These are phyloP conservation scores for Anthracocystis setariae DNA, from an alignment of 1,284 basidiomycete genomes.

Conservation along the genomic window DNA sequence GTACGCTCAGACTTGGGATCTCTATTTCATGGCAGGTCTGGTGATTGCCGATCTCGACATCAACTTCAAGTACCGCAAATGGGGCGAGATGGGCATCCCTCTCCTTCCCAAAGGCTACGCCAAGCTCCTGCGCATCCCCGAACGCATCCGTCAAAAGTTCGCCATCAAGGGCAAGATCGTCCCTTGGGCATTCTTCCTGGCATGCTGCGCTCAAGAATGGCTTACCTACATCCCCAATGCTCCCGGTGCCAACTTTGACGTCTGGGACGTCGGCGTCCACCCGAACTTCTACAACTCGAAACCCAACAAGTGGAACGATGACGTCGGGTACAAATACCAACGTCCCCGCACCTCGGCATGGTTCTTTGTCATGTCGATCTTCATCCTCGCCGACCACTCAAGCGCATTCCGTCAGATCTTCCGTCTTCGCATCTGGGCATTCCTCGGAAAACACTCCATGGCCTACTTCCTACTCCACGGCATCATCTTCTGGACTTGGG, in stretches of 20 bases:
- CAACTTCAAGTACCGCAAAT: conserved; percentile 56
- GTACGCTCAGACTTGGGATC: conserved; percentile 59
- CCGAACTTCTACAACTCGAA: conserved; percentile 50
- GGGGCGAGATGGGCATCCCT: conserved; percentile 45
- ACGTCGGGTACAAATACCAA: conserved; percentile 37
- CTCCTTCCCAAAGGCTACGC: conserved; percentile 34
- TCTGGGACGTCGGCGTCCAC: conserved; percentile 53
- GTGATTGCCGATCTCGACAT: conserved; percentile 60
- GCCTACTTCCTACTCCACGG: conserved; percentile 58
- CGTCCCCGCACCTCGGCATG: conserved; percentile 38
- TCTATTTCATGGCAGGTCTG: conserved; percentile 60
- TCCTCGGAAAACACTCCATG: conserved; percentile 58
- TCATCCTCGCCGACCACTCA: conserved; percentile 55
- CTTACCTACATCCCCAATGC: conserved; percentile 33
- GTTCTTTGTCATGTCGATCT: conserved; percentile 54
- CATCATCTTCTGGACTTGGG: conserved; percentile 61
- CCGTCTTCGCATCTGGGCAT: conserved; percentile 52
- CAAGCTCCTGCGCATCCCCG: conserved; percentile 31
- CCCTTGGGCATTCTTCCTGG: conserved; percentile 56
- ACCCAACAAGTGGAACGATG: conserved; percentile 41
- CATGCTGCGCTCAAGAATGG: conserved; percentile 50
- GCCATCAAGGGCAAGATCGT: conserved; percentile 49
- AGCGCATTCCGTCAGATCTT: conserved; percentile 52
- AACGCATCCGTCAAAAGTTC: conserved; percentile 36
- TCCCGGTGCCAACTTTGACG: conserved; percentile 37